Conservation (phyloP, 2,329 filamentous ascomycete genomes). For the Rutstroemia sp. region DNA sequence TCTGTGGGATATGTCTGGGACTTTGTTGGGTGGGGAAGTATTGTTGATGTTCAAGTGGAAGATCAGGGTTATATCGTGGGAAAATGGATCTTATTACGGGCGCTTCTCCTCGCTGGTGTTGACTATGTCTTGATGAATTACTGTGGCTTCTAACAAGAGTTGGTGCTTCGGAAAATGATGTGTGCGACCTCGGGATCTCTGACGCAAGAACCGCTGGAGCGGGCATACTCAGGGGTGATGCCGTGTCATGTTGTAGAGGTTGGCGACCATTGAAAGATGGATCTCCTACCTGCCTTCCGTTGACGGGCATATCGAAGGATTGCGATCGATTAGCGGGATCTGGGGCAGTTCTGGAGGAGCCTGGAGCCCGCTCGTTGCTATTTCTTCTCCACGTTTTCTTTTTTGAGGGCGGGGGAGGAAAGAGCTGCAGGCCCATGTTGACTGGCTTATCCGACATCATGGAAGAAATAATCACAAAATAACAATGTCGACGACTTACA, state of each 20-base stretch:
- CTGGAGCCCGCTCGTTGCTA: slow-evolving; percentile 22
- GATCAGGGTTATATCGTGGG: slow-evolving; percentile 61
- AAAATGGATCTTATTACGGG: slow-evolving; percentile 63
- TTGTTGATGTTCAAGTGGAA: slow-evolving; percentile 59
- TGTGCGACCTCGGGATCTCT: slow-evolving; percentile 37
- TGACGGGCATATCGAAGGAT: slow-evolving; percentile 16
- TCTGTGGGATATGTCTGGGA: slow-evolving; percentile 55
- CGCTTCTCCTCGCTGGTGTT: slow-evolving; percentile 41
- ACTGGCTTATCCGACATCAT: slow-evolving; percentile 22
- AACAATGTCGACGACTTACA: slow-evolving; percentile 1
- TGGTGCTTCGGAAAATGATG: slow-evolving; percentile 43
- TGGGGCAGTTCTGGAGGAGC: slow-evolving; percentile 17
- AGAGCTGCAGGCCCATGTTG: slow-evolving; percentile 27
- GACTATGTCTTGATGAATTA: slow-evolving; percentile 46
- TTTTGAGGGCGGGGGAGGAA: slow-evolving; percentile 26
- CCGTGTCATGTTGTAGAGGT: slow-evolving; percentile 13
- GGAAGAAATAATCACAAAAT: slow-evolving; percentile 1
- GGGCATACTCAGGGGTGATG: slow-evolving; percentile 19
- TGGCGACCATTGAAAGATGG: slow-evolving; percentile 18
- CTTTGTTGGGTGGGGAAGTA: slow-evolving; percentile 63
- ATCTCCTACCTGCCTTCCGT: slow-evolving; percentile 15
- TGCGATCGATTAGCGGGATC: slow-evolving; percentile 17
- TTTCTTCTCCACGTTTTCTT: slow-evolving; percentile 24
- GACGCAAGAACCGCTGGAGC: slow-evolving; percentile 21
- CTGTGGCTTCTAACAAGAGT: slow-evolving; percentile 44